phyloP scores from a whole-genome alignment of 441 rosid genomes.

The Melastoma candidum region DNA sequence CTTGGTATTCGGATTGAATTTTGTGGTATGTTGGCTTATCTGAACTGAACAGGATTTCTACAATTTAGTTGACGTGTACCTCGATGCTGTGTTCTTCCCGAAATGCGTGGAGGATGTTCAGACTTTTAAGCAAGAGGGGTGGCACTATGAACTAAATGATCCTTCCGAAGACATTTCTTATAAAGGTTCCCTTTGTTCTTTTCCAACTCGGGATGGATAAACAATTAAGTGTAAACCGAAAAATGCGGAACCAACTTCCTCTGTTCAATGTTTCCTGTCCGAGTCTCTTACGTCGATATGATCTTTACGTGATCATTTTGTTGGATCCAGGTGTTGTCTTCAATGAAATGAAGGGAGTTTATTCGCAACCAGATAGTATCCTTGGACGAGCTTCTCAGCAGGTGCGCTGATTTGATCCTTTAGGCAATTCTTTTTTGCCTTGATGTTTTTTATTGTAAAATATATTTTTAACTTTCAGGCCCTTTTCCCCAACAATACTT shows the following conservation, averaged over 20 bases:
- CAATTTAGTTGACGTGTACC: slow-evolving; percentile 86
- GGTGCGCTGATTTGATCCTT: slow-evolving; percentile 29
- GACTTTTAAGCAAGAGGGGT: slow-evolving; percentile 97
- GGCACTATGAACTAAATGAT: slow-evolving; percentile 88
- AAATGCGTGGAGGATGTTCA: slow-evolving; percentile 82
- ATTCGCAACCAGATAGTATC: slow-evolving; percentile 93
- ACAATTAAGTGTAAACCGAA: not conserved
- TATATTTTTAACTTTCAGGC: slow-evolving; percentile 31
- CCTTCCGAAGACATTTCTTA: slow-evolving; percentile 81
- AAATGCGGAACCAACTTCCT: no score
- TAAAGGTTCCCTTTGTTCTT: slow-evolving; percentile 47
- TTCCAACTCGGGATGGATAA: not conserved
- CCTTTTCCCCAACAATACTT: slow-evolving; percentile 76
- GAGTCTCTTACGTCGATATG: slow-evolving; percentile 6
- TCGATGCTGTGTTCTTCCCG: slow-evolving; percentile 95
- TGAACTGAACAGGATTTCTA: slow-evolving; percentile 63
- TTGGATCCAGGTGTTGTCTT: slow-evolving; percentile 76
- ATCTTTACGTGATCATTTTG: not conserved
- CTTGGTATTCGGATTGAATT: not conserved
- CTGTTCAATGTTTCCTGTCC: not conserved
- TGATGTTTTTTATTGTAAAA: not conserved
- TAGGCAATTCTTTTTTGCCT: not conserved
- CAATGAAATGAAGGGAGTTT: slow-evolving; percentile 98
- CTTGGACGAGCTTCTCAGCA: slow-evolving; percentile 70
- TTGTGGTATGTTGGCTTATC: slow-evolving; percentile 1